Base-by-base conservation (phyloP, 805 yeast genomes). In the Clavispora asparagi region DNA sequence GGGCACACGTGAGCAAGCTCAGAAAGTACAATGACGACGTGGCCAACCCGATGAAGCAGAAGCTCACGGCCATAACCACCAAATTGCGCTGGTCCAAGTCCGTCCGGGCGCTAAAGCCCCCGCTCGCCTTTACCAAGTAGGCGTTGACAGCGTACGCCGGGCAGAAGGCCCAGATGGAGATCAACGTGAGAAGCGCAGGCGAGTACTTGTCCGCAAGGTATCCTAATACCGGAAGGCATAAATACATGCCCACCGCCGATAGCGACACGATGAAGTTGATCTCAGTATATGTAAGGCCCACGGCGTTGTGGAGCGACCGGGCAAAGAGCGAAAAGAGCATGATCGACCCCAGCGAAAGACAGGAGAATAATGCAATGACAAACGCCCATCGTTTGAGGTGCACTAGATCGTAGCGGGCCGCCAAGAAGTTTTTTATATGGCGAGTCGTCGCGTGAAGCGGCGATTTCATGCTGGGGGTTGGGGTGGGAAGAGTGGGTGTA, bases 131-230 rank as follows among this genome's bases (percentile, higher is more conserved):
- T 16, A 65, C 61, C 25, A 67, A 38, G 19, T 50, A 44, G 39
- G 60, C 56, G 47, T 70, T 70, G 28, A 74, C 49, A 28, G 76
- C 59, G 63, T 90, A 90, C 16, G 89, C 83, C 0, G 94, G 90
- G 6, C 81, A 71, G 55, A 85, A 85, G 26, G 83, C 68, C 43
- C 78, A 47, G 38, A 83, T 65, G 4, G 91, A 77, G 16, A 87
- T 55, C 26, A 83, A 54, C 5, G 91, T 82, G 38, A 90, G 62
- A 13, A 85, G 59, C 10, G 85, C 85, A 1, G 95, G 90, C 0
- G 96, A 95, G 58, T 85, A 87, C n/a, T 82, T 71, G 60, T 90
- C 97, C 2, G 94, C 90, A 42, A 87, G 65, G 52, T 85, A 79
- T 0, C 97, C 97, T 38, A 90, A 64, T 0, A 84, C 58, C 0